A percentile compares a stretch with the other conserved stretches of the same genome.
Conservation (phyloP, 31 red algal species). For the Porphyra umbilicalis region DNA sequence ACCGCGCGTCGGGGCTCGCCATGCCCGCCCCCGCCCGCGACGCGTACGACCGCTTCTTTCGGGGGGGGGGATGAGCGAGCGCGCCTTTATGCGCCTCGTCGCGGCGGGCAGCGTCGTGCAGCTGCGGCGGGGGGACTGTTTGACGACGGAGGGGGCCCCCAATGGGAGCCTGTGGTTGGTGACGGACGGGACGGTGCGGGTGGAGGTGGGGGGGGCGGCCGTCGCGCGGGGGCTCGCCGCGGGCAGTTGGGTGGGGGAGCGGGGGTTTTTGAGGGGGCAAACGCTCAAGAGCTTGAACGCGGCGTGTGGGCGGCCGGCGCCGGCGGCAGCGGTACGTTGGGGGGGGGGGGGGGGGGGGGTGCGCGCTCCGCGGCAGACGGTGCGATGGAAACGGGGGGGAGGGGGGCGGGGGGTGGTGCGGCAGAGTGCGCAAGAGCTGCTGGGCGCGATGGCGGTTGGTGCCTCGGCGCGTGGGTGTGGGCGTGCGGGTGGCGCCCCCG, state of each 20-base stretch:
- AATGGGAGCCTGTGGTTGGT: background rate
- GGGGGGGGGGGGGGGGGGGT: background rate
- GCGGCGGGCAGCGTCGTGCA: background rate
- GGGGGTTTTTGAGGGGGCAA: background rate
- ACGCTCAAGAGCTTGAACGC: background rate
- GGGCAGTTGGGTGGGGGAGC: background rate
- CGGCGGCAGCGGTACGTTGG: background rate
- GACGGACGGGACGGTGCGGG: background rate
- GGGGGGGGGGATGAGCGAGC: background rate
- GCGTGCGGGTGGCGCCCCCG: too few relatives aligned
- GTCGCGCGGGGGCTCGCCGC: background rate
- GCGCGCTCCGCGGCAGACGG: too few relatives aligned
- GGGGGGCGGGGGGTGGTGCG: background rate
- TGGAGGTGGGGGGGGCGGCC: background rate
- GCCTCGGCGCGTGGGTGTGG: background rate
- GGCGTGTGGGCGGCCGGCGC: background rate
- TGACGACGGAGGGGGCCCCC: background rate
- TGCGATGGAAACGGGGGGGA: background rate
- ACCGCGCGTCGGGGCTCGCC: background rate
- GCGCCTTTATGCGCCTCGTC: background rate
- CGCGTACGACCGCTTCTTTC: background rate
- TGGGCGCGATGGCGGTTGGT: too few relatives aligned
- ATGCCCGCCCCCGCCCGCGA: background rate
- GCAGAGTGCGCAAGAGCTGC: too few relatives aligned
- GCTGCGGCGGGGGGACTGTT: background rate